Evolutionary conservation across 1,284 basidiomycete genomes (phyloP).

Genomic region (Agaricales sp.): DNA sequence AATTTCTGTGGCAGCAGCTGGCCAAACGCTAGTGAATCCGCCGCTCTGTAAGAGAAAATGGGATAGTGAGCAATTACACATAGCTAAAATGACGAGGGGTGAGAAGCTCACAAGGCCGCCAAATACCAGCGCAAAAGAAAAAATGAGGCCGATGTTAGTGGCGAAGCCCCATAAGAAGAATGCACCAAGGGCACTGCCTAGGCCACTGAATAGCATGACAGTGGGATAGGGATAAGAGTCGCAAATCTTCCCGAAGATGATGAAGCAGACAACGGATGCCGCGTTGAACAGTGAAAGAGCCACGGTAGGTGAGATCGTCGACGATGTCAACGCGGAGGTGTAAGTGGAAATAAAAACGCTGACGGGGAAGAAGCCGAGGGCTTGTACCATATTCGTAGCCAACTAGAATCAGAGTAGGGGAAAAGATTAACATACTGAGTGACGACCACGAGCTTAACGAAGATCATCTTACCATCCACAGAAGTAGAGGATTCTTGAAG

Average conservation of each 20-base stretch:
- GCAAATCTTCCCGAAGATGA: not conserved
- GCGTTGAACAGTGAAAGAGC: not conserved
- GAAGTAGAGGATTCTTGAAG: not conserved
- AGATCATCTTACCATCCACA: not conserved
- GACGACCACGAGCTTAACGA: too few species aligned
- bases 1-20: not conserved
- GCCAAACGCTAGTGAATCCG: not conserved
- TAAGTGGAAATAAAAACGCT: not conserved
- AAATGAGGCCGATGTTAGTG: not conserved
- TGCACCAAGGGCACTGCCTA: not conserved
- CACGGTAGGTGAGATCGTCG: not conserved
- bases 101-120: not conserved
- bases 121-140: not conserved
- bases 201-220: not conserved
- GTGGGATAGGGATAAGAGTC: not conserved
- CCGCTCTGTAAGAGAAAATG: not conserved
- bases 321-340: not conserved
- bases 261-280: not conserved
- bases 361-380: not conserved
- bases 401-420: not conserved
- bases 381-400: not conserved
- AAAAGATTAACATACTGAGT: too few species aligned
- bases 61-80: too few species aligned
- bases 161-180: not conserved
- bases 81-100: too few species aligned